Conservation (phyloP, 352 stramenopile species). For the Phytophthora crassamura region DNA sequence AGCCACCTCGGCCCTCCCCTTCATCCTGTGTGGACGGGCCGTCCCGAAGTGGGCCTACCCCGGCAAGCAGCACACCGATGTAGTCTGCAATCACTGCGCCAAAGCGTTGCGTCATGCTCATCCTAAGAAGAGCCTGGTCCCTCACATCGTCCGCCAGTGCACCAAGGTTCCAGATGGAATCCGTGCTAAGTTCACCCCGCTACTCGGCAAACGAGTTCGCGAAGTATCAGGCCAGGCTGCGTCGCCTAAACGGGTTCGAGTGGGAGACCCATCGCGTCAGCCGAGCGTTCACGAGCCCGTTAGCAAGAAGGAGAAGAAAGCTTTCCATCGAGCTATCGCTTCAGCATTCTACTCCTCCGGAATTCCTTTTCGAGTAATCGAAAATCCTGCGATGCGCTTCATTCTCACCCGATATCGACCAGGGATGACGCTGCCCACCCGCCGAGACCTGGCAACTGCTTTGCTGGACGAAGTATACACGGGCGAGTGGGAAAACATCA, state of each 20-base stretch:
- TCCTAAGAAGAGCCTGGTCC: background rate
- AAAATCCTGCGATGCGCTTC: background rate
- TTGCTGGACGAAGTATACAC: background rate
- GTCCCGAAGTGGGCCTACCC: background rate
- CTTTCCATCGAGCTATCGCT: background rate
- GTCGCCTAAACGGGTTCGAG: background rate
- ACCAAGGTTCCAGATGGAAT: background rate
- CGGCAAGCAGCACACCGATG: slow-evolving; percentile 4
- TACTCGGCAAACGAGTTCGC: slow-evolving; percentile 3
- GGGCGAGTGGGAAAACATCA: background rate
- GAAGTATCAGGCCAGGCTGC: background rate
- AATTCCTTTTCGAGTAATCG: slow-evolving; percentile 10
- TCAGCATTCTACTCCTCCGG: background rate
- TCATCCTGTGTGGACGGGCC: background rate
- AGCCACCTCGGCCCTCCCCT: background rate
- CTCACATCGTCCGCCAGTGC: background rate
- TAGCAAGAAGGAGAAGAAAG: background rate
- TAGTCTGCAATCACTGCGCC: background rate
- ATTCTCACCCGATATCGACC: background rate
- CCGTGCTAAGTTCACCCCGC: background rate
- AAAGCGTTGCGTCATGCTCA: background rate
- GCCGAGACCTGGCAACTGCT: background rate
- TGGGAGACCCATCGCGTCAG: background rate
- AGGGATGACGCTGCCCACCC: background rate
- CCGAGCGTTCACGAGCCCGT: no score